Evolutionary conservation across 441 rosid species (phyloP).

Genomic region (Populus hybrid): DNA sequence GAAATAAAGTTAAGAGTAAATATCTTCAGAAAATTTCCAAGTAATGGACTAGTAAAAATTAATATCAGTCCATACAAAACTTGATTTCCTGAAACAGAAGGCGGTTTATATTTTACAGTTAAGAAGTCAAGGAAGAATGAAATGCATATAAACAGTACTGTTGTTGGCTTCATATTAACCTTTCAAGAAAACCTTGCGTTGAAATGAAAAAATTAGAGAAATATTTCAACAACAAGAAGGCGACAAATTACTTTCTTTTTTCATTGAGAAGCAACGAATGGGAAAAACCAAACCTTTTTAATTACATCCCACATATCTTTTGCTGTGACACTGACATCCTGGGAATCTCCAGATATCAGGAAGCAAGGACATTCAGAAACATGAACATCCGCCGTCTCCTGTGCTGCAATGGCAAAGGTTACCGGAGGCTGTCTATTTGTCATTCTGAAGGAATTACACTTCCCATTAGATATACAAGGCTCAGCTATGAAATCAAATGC

Average conservation of each 20-base stretch:
- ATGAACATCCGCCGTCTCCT: conserved; percentile 55
- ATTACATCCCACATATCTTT: conserved; percentile 79
- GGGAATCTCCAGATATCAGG: conserved; percentile 53
- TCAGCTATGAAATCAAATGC: neutral
- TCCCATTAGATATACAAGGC: conserved; percentile 7
- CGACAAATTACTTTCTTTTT: neutral
- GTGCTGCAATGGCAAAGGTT: conserved; percentile 73
- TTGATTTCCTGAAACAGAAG: neutral
- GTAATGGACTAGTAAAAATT: neutral
- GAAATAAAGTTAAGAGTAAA: conserved; percentile 6
- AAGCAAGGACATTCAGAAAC: conserved; percentile 72
- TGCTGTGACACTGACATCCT: conserved; percentile 66
- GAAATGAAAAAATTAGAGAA: neutral
- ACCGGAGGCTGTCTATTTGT: conserved; percentile 72
- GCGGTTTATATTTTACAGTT: neutral
- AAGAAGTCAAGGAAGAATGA: neutral
- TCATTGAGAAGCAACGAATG: neutral
- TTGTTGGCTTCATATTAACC: neutral
- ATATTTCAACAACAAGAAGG: neutral
- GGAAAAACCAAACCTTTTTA: conserved; percentile 45
- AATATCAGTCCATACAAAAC: neutral
- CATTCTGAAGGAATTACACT: conserved; percentile 51
- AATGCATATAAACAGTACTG: too few species aligned
- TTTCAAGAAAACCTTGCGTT: neutral
- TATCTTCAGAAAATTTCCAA: neutral